These are phyloP conservation scores for Botryosphaeria dothidea DNA, from an alignment of 2,329 filamentous ascomycete genomes.

Conservation along the genomic window DNA sequence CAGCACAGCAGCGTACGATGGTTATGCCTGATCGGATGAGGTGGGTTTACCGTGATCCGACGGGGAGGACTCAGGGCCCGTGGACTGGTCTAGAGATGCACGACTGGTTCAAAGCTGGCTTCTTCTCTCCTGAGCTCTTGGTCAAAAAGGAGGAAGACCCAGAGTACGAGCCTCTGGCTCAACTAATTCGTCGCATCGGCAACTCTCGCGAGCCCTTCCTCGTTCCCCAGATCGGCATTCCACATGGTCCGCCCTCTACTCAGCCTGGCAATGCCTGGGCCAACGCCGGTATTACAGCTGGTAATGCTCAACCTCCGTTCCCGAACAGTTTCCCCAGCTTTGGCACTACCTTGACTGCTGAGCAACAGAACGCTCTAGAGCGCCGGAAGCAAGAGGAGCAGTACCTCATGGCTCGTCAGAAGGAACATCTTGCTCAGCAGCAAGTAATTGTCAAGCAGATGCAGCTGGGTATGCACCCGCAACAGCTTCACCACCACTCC, in stretches of 20 bases:
- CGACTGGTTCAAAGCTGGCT: constrained; percentile 98
- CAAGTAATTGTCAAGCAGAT: constrained; percentile 74
- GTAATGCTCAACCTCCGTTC: constrained; percentile 71
- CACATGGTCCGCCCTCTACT: constrained; percentile 73
- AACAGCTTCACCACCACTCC: constrained; percentile 83
- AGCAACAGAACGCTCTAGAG: constrained; percentile 97
- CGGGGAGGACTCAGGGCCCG: constrained; percentile 87
- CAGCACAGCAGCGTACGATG: constrained; percentile 79
- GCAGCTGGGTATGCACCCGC: constrained; percentile 55
- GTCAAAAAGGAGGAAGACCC: constrained; percentile 93
- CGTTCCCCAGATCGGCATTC: constrained; percentile 93
- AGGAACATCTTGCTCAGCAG: constrained; percentile 87
- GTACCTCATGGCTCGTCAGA: constrained; percentile 92
- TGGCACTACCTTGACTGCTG: constrained; percentile 91
- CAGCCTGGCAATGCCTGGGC: constrained; percentile 49
- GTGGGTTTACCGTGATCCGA: constrained; percentile 96
- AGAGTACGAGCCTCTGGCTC: constrained; percentile 92
- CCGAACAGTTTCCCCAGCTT: constrained; percentile 94
- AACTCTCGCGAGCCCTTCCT: constrained; percentile 97
- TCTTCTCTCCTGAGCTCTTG: constrained; percentile 91
- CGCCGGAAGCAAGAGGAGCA: constrained; percentile 97
- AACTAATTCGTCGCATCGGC: constrained; percentile 91
- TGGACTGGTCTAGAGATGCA: constrained; percentile 99
- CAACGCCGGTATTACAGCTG: constrained; percentile 37
- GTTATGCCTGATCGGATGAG: constrained; percentile 99